Evolutionary conservation across 1,284 basidiomycete genomes (phyloP).

Genomic region (Fomes fomentarius): DNA sequence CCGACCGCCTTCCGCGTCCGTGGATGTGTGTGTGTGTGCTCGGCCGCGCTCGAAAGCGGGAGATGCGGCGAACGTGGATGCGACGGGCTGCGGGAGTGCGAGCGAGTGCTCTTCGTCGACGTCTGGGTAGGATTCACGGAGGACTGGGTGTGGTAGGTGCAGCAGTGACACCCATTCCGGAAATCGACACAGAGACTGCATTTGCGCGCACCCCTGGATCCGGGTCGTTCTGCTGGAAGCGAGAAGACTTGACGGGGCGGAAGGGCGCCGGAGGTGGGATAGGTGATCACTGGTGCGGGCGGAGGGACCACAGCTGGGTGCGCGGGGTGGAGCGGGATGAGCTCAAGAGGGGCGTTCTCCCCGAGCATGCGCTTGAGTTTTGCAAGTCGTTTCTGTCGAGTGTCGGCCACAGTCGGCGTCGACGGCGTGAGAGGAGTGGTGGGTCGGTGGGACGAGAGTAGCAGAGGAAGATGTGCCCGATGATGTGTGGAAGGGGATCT

Average conservation of each 20-base stretch:
- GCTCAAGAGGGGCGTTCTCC: conserved; percentile 55
- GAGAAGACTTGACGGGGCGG: background rate
- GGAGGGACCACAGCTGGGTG: conserved; percentile 7
- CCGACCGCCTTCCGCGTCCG: background rate
- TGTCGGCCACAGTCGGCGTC: conserved; percentile 28
- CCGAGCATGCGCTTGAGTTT: conserved; percentile 56
- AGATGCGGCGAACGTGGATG: background rate
- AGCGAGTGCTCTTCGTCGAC: background rate
- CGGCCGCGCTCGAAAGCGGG: too few relatives aligned
- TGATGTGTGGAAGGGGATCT: too few relatives aligned
- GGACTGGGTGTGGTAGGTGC: background rate
- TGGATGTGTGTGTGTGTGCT: background rate
- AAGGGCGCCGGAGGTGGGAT: background rate
- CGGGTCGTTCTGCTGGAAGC: background rate
- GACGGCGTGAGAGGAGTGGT: conserved; percentile 29
- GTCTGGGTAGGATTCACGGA: background rate
- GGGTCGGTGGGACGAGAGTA: too few relatives aligned
- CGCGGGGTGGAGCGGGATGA: conserved; percentile 42
- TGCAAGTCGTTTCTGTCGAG: conserved; percentile 44
- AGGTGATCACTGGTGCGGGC: background rate
- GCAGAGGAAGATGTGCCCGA: too few relatives aligned
- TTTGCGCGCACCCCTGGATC: conserved; percentile 4
- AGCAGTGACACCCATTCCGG: background rate
- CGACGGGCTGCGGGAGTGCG: background rate
- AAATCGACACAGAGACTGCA: conserved; percentile 32